Evolutionary conservation across 2,329 filamentous ascomycete genomes (phyloP).

Genomic region (Cercospora sesami): DNA sequence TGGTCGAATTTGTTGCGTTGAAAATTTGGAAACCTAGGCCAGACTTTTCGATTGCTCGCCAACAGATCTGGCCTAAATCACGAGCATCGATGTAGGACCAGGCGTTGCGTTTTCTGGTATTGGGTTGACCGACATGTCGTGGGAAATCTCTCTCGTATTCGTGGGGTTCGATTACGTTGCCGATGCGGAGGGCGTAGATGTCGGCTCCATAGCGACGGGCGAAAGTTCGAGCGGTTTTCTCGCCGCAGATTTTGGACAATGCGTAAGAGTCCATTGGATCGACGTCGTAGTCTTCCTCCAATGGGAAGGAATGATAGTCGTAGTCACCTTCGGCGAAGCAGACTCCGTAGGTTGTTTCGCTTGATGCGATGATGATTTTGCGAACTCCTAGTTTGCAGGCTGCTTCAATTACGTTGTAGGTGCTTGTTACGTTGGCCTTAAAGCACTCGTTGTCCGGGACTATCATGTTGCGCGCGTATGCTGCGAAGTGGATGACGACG

Average conservation of each 20-base stretch:
- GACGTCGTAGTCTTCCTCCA: constrained; percentile 60
- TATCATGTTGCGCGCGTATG: constrained; percentile 61
- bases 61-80: constrained; percentile 63
- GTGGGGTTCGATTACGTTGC: constrained; percentile 62
- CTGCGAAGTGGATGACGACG: constrained; percentile 63
- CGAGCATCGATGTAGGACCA: constrained; percentile 65
- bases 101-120: constrained; percentile 56
- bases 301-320: constrained; percentile 59
- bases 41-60: constrained; percentile 54
- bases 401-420: constrained; percentile 64
- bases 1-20: constrained; percentile 64
- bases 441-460: constrained; percentile 63
- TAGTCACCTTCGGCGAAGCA: constrained; percentile 61
- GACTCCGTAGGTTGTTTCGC: constrained; percentile 62
- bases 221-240: constrained; percentile 59
- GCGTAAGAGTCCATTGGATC: constrained; percentile 65
- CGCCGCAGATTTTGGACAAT: constrained; percentile 60
- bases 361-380: constrained; percentile 62
- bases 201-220: constrained; percentile 57
- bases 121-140: constrained; percentile 48
- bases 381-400: constrained; percentile 62
- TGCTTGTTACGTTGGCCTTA: constrained; percentile 55
- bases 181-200: constrained; percentile 59
- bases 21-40: constrained; percentile 64
- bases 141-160: constrained; percentile 56